These are phyloP conservation scores for Monascus ruber DNA, from an alignment of 2,329 filamentous ascomycete species.

Conservation along the genomic window DNA sequence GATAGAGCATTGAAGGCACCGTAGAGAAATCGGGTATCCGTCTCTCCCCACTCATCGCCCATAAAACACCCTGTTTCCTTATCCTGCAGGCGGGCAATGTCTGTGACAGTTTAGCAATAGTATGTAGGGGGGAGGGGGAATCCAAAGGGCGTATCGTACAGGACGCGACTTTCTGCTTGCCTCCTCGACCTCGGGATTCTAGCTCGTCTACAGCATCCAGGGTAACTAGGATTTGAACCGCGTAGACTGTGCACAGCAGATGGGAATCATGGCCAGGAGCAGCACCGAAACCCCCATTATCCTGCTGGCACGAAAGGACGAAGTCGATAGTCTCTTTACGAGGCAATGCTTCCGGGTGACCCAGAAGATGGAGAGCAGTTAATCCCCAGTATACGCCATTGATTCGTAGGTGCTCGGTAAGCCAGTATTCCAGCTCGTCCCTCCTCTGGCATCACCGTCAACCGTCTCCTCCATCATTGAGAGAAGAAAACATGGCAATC, in stretches of 20 bases:
- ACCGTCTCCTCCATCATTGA: conserved; percentile 11
- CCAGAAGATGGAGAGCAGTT: conserved; percentile 74
- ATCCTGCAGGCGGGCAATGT: conserved; percentile 74
- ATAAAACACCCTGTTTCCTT: conserved; percentile 72
- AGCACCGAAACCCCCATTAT: conserved; percentile 82
- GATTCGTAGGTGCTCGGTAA: conserved; percentile 90
- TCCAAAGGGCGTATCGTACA: conserved; percentile 47
- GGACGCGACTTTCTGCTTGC: conserved; percentile 61
- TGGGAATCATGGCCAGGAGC: conserved; percentile 91
- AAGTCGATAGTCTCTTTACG: conserved; percentile 75
- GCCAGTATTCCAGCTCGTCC: conserved; percentile 94
- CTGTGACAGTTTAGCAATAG: conserved; percentile 30
- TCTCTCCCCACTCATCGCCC: conserved; percentile 93
- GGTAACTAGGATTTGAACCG: conserved; percentile 82
- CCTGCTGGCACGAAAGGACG: conserved; percentile 86
- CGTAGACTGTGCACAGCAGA: conserved; percentile 91
- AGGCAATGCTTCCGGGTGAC: conserved; percentile 68
- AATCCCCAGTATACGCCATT: conserved; percentile 97
- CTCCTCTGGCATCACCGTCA: conserved; percentile 51
- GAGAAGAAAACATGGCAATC: conserved; percentile 11
- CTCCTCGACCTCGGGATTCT: conserved; percentile 54
- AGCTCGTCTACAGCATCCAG: conserved; percentile 76
- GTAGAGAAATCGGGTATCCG: conserved; percentile 89
- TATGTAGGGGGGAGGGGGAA: conserved; percentile 3
- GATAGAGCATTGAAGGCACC: conserved; percentile 82